A percentile compares a stretch with the other conserved stretches of the same genome.
Conservation (phyloP, 176 grass and related monocot species). For the Lolium multiflorum region DNA sequence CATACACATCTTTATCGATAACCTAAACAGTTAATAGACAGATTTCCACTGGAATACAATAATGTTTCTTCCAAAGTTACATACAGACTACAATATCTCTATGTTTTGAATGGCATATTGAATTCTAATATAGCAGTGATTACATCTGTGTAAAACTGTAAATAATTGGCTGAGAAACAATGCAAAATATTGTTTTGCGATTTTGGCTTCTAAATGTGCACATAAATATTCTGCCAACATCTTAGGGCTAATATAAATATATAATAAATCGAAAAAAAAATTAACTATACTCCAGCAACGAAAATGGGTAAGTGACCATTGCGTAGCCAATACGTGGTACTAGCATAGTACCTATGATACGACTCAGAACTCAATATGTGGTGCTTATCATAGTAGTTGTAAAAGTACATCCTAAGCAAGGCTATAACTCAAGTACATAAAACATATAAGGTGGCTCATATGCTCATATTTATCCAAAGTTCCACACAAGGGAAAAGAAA, state of each 20-base stretch:
- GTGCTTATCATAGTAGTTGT: background rate
- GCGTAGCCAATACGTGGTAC: too few relatives aligned
- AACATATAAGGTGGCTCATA: background rate
- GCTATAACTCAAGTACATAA: background rate
- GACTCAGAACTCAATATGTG: too few relatives aligned
- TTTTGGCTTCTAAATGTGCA: background rate
- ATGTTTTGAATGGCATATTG: background rate
- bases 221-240: background rate
- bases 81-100: too few relatives aligned
- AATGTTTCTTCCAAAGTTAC: too few relatives aligned
- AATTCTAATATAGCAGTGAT: background rate
- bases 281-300: too few relatives aligned
- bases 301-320: too few relatives aligned
- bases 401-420: background rate
- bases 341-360: too few relatives aligned
- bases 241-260: too few relatives aligned
- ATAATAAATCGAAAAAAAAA: too few relatives aligned
- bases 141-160: background rate
- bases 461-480: background rate
- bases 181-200: background rate
- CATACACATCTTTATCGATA: too few relatives aligned
- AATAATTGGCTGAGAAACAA: background rate
- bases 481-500: background rate
- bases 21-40: too few relatives aligned
- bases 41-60: too few relatives aligned